Percentiles rank a stretch among this genome's conserved stretches.
Evolutionary conservation across 1,284 basidiomycete species (phyloP).

Genomic region (Wallemia mellicola): DNA sequence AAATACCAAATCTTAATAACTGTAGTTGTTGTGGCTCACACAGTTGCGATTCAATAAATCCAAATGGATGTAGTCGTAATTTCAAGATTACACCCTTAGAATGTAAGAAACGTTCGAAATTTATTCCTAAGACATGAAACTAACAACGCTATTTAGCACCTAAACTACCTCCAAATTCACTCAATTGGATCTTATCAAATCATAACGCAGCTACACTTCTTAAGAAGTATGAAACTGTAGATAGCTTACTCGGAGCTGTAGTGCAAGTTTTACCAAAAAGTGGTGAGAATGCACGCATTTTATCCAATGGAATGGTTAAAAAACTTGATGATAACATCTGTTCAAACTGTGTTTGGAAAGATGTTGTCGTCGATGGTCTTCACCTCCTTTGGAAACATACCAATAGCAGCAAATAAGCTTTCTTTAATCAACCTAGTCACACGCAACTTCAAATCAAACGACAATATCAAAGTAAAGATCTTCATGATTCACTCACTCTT

Average conservation of each 20-base stretch:
- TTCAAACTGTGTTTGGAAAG: not conserved
- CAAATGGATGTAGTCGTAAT: not conserved
- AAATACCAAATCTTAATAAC: not conserved
- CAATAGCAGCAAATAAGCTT: not conserved
- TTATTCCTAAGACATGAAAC: too few relatives aligned
- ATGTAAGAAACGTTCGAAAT: too few relatives aligned
- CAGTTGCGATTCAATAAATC: not conserved
- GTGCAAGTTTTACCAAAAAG: too few relatives aligned
- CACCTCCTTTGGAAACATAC: not conserved
- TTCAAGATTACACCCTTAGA: not conserved
- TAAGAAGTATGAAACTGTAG: not conserved
- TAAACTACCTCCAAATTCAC: not conserved
- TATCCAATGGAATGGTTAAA: not conserved
- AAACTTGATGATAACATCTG: not conserved
- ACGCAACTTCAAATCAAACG: too few relatives aligned
- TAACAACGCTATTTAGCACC: not conserved
- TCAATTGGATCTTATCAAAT: not conserved
- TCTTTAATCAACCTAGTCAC: too few relatives aligned
- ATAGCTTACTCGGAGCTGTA: not conserved
- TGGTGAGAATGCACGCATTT: not conserved
- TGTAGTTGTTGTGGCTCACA: not conserved
- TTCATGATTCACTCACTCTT: too few relatives aligned
- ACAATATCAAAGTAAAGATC: too few relatives aligned
- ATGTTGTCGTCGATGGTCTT: not conserved
- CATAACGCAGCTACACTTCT: not conserved